phyloP scores from a whole-genome alignment of 2,329 filamentous ascomycete genomes.

The Stachybotrys chartarum region DNA sequence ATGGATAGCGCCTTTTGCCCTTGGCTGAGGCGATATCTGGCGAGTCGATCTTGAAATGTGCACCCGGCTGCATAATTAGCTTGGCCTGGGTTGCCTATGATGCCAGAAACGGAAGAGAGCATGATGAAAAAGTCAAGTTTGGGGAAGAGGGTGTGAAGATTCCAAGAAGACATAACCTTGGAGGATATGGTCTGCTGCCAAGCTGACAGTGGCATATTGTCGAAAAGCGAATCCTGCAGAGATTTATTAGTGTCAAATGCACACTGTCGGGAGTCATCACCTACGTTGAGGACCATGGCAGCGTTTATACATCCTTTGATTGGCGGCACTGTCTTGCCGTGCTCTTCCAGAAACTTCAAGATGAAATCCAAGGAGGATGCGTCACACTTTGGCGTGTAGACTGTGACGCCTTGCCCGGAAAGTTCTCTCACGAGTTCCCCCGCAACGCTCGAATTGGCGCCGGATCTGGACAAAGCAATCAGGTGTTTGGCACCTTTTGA shows the following conservation, averaged over 20 bases:
- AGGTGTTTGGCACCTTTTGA: constrained; percentile 15
- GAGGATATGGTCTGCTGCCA: constrained; percentile 17
- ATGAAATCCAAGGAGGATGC: constrained; percentile 5
- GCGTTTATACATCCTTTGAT: constrained; percentile 19
- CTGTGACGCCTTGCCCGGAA: constrained; percentile 1
- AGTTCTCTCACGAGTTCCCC: constrained; percentile 7
- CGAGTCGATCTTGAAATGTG: constrained; percentile 20
- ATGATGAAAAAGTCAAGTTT: constrained; percentile 30
- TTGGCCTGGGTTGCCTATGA: constrained; percentile 25
- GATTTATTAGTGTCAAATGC: neutral
- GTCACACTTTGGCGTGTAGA: constrained; percentile 9
- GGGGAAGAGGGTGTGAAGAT: constrained; percentile 15
- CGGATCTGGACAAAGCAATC: constrained; percentile 20
- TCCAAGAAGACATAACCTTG: constrained; percentile 23
- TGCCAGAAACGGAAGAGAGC: constrained; percentile 25
- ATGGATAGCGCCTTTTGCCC: constrained; percentile 9
- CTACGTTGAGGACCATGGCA: constrained; percentile 17
- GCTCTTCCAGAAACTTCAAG: constrained; percentile 4
- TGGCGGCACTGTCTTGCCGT: constrained; percentile 7
- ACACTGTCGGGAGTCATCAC: neutral
- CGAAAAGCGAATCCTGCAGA: constrained; percentile 20
- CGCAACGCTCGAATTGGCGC: constrained; percentile 8
- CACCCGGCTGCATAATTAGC: constrained; percentile 30
- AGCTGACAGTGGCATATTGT: constrained; percentile 16
- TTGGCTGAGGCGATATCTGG: constrained; percentile 7